These are phyloP conservation scores for Aotearoamyces nothofagi DNA, from an alignment of 2,329 filamentous ascomycete genomes.

Conservation along the genomic window DNA sequence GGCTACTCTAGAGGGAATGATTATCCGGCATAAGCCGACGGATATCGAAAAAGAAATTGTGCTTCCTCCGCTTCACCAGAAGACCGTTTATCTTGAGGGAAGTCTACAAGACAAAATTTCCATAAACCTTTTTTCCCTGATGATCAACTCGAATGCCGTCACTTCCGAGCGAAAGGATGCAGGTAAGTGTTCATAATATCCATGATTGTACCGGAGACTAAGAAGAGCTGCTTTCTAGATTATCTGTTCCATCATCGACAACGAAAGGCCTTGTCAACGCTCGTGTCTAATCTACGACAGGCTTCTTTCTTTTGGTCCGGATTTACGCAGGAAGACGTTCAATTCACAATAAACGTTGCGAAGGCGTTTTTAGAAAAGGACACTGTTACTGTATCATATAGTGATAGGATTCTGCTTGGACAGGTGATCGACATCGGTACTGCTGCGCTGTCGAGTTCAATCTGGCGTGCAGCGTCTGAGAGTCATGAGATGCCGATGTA, in stretches of 20 bases:
- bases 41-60: slow-evolving; percentile 49
- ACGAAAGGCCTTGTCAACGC: slow-evolving; percentile 44
- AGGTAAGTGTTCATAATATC: no score
- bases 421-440: slow-evolving; percentile 53
- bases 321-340: slow-evolving; percentile 48
- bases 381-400: slow-evolving; percentile 37
- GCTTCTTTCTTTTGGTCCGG: slow-evolving; percentile 76
- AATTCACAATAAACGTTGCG: slow-evolving; percentile 48
- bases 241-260: slow-evolving; percentile 80
- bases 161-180: slow-evolving; percentile 71
- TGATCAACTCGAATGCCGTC: slow-evolving; percentile 73
- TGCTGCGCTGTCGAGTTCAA: slow-evolving; percentile 37
- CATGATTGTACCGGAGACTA: no score
- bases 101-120: slow-evolving; percentile 75
- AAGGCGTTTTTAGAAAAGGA: slow-evolving; percentile 50
- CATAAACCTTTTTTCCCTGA: slow-evolving; percentile 71
- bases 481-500: slow-evolving; percentile 70
- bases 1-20: slow-evolving; percentile 59
- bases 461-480: slow-evolving; percentile 51
- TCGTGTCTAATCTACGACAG: slow-evolving; percentile 68
- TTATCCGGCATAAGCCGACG: slow-evolving; percentile 63
- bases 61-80: slow-evolving; percentile 60
- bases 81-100: slow-evolving; percentile 59
- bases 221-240: no score
- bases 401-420: slow-evolving; percentile 45